Percentiles rank a stretch among this genome's conserved stretches.
Evolutionary conservation across 2,329 filamentous ascomycete genomes (phyloP).

Genomic region (Verticillium tricorpus): DNA sequence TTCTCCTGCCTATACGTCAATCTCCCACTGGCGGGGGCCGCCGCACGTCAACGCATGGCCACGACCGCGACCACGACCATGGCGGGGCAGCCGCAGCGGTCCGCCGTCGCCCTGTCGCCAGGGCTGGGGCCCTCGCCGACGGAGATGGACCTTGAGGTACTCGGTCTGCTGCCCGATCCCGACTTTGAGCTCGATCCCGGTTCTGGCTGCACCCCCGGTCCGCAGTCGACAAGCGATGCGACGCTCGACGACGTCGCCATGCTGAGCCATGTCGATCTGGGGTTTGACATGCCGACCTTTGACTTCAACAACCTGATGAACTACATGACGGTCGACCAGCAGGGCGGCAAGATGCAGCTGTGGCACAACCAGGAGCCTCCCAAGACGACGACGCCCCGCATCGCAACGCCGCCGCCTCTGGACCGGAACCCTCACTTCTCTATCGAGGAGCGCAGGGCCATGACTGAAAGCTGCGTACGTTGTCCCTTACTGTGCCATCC

Average conservation of each 20-base stretch:
- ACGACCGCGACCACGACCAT: no score
- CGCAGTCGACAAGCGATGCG: background rate
- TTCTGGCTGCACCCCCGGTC: background rate
- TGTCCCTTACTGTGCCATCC: background rate
- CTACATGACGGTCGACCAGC: constrained; percentile 8
- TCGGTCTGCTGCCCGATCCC: background rate
- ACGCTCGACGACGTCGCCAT: background rate
- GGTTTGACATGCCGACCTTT: constrained; percentile 23
- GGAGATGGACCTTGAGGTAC: background rate
- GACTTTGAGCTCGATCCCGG: background rate
- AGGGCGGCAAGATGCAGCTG: background rate
- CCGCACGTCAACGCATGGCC: background rate
- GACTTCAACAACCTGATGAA: constrained; percentile 18
- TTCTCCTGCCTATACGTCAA: constrained; percentile 32
- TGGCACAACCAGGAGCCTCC: background rate
- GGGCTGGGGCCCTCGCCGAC: background rate
- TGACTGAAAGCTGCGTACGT: background rate
- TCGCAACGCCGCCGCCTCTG: background rate
- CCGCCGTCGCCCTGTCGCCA: background rate
- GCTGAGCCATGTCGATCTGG: background rate
- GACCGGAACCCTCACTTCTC: background rate
- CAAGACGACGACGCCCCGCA: background rate
- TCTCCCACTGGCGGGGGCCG: background rate
- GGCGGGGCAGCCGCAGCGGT: background rate
- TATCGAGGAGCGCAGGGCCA: background rate